Percentiles rank a stretch among this genome's conserved stretches.
Conservation (phyloP, 2,329 filamentous ascomycete genomes). For the Pyricularia grisea region DNA sequence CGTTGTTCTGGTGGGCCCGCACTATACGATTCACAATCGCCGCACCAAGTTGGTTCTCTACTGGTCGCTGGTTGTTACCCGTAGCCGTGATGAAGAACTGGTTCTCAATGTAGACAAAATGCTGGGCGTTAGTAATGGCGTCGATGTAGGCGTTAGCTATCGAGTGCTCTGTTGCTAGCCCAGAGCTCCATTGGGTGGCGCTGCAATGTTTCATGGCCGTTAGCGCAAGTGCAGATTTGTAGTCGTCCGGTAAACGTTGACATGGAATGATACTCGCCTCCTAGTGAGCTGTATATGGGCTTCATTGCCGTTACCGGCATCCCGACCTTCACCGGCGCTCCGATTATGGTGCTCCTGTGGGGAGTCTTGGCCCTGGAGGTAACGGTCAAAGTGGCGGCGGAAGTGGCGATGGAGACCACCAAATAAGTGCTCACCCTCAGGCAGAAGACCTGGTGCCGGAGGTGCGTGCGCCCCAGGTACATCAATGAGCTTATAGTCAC, state of each 20-base stretch:
- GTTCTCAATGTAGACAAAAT: slow-evolving; percentile 76
- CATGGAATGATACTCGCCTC: slow-evolving; percentile 25
- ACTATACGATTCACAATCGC: slow-evolving; percentile 72
- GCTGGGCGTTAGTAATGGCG: slow-evolving; percentile 56
- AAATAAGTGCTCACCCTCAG: slow-evolving; percentile 17
- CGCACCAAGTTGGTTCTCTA: slow-evolving; percentile 69
- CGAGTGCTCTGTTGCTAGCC: slow-evolving; percentile 55
- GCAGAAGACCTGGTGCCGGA: slow-evolving; percentile 11
- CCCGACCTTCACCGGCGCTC: slow-evolving; percentile 6
- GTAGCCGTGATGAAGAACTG: slow-evolving; percentile 87
- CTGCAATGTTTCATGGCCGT: not conserved
- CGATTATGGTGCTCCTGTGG: slow-evolving; percentile 14
- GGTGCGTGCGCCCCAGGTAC: slow-evolving; percentile 14
- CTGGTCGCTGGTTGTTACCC: slow-evolving; percentile 56
- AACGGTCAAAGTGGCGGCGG: slow-evolving; percentile 25
- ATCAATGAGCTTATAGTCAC: slow-evolving; percentile 34
- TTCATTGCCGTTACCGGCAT: slow-evolving; percentile 10
- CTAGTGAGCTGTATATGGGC: slow-evolving; percentile 40
- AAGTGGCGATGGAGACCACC: slow-evolving; percentile 23
- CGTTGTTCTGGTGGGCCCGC: slow-evolving; percentile 53
- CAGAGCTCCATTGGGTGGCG: slow-evolving; percentile 35
- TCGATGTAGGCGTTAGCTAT: slow-evolving; percentile 79
- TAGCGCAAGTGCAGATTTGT: not conserved
- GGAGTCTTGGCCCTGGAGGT: slow-evolving; percentile 22
- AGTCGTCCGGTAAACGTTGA: not conserved